Evolutionary conservation across 164 flowering plant genomes (phyloP).

Genomic region (Kalanchoe fedtschenkoi): DNA sequence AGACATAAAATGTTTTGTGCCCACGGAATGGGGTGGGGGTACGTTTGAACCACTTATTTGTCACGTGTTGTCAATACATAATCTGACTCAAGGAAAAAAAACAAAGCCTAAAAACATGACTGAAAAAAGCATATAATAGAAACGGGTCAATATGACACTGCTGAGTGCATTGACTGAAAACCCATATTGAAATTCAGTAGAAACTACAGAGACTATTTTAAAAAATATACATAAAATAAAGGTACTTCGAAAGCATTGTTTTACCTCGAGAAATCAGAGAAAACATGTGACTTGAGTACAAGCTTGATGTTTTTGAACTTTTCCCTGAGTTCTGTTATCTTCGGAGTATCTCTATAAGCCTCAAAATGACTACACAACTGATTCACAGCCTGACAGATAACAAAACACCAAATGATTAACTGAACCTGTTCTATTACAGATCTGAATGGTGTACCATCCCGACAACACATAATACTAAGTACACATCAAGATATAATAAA

Average conservation of each 20-base stretch:
- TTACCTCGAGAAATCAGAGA: slow-evolving; percentile 96
- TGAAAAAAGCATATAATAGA: no score
- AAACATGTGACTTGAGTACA: slow-evolving; percentile 90
- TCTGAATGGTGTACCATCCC: not conserved
- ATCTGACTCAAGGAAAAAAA: no score
- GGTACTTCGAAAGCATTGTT: not conserved
- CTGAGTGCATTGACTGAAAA: no score
- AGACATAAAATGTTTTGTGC: no score
- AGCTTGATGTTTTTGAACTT: slow-evolving; percentile 93
- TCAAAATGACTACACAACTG: slow-evolving; percentile 96
- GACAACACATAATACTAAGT: not conserved
- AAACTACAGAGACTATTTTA: no score
- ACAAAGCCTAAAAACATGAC: no score
- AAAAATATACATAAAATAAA: no score
- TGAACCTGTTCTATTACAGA: not conserved
- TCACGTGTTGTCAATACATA: no score
- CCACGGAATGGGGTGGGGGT: no score
- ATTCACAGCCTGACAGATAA: slow-evolving; percentile 78
- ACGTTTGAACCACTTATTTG: no score
- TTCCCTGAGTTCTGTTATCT: slow-evolving; percentile 88
- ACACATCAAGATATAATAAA: not conserved
- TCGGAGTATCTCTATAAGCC: slow-evolving; percentile 88
- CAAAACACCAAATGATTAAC: not conserved
- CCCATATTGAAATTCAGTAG: no score
- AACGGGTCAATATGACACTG: no score